Conservation (phyloP, 257 asterid genomes). For the Gentiana macrophylla region DNA sequence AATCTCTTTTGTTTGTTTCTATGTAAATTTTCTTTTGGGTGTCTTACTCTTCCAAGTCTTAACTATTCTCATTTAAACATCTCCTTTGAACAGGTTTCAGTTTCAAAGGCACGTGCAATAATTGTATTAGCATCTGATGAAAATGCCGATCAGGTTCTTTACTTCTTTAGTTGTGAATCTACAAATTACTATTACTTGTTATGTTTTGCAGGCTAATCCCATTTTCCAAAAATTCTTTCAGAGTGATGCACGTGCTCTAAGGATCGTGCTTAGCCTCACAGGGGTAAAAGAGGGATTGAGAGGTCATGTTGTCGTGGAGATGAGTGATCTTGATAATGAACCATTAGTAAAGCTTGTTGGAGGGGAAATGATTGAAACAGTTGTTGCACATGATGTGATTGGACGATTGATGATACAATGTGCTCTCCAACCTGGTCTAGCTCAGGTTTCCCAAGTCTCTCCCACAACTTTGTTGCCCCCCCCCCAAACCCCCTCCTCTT, state of each 20-base stretch:
- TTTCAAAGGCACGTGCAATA: conserved; percentile 94
- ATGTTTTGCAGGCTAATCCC: too few species aligned
- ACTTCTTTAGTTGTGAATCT: neutral
- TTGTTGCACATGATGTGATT: conserved; percentile 97
- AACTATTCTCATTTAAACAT: conserved; percentile 9
- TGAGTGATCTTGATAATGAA: conserved; percentile 98
- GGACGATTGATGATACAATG: conserved; percentile 98
- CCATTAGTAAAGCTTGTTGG: conserved; percentile 99
- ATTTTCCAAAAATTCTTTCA: conserved; percentile 17
- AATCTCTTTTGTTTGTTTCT: neutral
- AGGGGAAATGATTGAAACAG: conserved; percentile 91
- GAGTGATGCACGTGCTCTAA: conserved; percentile 97
- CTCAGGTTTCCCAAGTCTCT: conserved; percentile 51
- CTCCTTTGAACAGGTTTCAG: conserved; percentile 60
- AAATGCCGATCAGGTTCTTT: conserved; percentile 90
- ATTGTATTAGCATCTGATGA: conserved; percentile 94
- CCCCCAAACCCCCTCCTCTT: too few species aligned
- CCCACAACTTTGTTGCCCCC: too few species aligned
- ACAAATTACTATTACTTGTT: neutral
- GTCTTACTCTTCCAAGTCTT: neutral
- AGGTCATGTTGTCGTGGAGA: conserved; percentile 95
- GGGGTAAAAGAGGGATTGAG: conserved; percentile 88
- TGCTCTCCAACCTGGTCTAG: conserved; percentile 99
- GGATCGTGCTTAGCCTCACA: conserved; percentile 95
- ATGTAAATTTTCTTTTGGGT: neutral